phyloP scores from a whole-genome alignment of 2,329 filamentous ascomycete species.

The Colletotrichum eremochloae region DNA sequence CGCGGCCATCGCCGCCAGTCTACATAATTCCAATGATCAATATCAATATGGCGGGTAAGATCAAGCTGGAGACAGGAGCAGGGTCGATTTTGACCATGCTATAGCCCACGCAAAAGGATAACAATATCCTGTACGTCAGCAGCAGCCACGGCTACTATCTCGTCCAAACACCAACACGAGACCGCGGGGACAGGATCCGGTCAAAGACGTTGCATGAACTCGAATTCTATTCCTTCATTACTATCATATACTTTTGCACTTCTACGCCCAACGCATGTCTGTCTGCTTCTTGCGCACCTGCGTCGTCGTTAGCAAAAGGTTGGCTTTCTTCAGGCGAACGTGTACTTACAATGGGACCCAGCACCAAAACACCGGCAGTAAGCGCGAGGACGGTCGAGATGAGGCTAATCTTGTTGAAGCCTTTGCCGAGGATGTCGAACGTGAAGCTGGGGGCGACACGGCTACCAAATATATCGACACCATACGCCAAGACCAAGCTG shows the following conservation, averaged over 20 bases:
- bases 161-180: too few relatives aligned
- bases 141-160: conserved; percentile 2
- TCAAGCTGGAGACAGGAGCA: conserved; percentile 15
- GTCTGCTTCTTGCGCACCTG: conserved; percentile 77
- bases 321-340: conserved; percentile 3
- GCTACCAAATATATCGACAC: conserved; percentile 89
- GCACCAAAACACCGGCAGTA: conserved; percentile 78
- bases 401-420: conserved; percentile 92
- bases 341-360: conserved; percentile 86
- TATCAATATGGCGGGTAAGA: conserved; percentile 1
- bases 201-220: neutral
- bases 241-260: conserved; percentile 21
- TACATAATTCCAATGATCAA: conserved; percentile 14
- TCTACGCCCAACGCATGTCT: conserved; percentile 69
- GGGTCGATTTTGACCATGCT: conserved; percentile 12
- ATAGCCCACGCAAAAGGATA: neutral
- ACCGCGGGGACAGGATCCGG: neutral
- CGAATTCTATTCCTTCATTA: conserved; percentile 35
- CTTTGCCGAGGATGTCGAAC: conserved; percentile 93
- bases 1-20: conserved; percentile 19
- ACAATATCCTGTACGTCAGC: conserved; percentile 7
- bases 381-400: conserved; percentile 86
- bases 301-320: conserved; percentile 49
- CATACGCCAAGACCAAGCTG: conserved; percentile 88
- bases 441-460: conserved; percentile 87